These are phyloP conservation scores for Thamnidium elegans DNA, from an alignment of 192 early-diverging fungal species.

Conservation along the genomic window DNA sequence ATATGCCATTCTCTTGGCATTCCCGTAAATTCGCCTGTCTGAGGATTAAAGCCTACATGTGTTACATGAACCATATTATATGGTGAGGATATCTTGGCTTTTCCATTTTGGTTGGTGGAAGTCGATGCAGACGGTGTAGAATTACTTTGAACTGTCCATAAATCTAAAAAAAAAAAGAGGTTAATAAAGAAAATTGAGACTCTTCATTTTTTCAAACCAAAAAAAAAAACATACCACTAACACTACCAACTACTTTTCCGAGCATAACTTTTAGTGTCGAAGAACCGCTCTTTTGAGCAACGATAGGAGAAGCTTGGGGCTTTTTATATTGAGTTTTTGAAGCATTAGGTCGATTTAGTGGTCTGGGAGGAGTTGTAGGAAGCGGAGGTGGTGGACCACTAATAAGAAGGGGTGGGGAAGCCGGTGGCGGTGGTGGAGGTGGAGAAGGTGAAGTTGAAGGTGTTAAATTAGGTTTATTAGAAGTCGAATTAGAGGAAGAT, in stretches of 20 bases:
- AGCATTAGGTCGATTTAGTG: not conserved
- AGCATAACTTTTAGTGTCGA: slow-evolving; percentile 48
- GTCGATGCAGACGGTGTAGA: not conserved
- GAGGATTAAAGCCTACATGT: slow-evolving; percentile 96
- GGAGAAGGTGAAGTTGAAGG: not conserved
- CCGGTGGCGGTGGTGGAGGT: not conserved
- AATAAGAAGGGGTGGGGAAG: not conserved
- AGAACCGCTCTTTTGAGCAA: slow-evolving; percentile 18
- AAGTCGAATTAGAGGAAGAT: not conserved
- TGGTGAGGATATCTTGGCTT: slow-evolving; percentile 86
- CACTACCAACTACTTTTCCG: slow-evolving; percentile 47
- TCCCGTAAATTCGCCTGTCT: slow-evolving; percentile 94
- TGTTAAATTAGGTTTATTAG: not conserved
- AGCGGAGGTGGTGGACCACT: not conserved
- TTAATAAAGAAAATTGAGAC: not conserved
- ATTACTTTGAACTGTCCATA: slow-evolving; percentile 15
- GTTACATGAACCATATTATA: slow-evolving; percentile 97
- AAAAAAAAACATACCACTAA: slow-evolving; percentile 39
- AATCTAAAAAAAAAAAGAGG: slow-evolving; percentile 12
- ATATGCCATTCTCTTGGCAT: slow-evolving; percentile 92
- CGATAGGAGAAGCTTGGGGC: not conserved
- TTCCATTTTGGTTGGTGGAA: slow-evolving; percentile 45
- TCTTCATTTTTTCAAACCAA: not conserved
- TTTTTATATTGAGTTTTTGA: not conserved
- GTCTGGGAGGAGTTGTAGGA: slow-evolving; percentile 5